Evolutionary conservation across 163 green algal genomes (phyloP).

Genomic region (Chlorella variabilis): DNA sequence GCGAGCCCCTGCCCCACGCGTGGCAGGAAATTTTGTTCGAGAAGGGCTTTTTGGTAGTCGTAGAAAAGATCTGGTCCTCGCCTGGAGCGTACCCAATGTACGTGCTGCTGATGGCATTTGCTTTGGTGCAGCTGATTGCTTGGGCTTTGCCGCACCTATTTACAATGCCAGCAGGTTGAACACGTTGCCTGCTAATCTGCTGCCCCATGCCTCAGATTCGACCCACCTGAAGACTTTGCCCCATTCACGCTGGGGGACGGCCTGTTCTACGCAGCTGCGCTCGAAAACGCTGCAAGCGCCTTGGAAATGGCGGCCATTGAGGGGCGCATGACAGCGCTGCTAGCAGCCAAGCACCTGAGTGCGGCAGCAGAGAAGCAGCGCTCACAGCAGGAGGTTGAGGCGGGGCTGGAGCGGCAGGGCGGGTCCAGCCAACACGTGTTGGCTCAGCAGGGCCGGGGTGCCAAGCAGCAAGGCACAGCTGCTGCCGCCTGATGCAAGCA

Average conservation of each 20-base stretch:
- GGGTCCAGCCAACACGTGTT: not conserved
- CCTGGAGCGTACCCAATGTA: not conserved
- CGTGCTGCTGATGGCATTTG: not conserved
- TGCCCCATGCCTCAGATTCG: constrained; percentile 45
- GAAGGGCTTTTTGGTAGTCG: constrained; percentile 20
- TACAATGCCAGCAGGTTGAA: too few species aligned
- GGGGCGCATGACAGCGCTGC: constrained; percentile 50
- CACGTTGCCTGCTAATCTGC: too few species aligned
- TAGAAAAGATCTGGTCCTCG: constrained; percentile 2
- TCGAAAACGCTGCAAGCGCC: constrained; percentile 73
- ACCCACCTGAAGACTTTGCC: constrained; percentile 70
- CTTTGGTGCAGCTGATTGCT: too few species aligned
- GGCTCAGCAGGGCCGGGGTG: not conserved
- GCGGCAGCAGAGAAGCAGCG: not conserved
- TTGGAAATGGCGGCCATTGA: constrained; percentile 77
- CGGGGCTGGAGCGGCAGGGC: not conserved
- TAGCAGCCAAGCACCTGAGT: constrained; percentile 22
- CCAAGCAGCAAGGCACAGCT: not conserved
- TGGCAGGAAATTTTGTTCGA: constrained; percentile 45
- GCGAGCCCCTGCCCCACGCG: constrained; percentile 13
- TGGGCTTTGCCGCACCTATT: too few species aligned
- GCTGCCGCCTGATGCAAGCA: too few species aligned
- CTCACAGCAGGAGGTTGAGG: not conserved
- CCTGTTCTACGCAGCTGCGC: constrained; percentile 72
- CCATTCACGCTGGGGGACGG: constrained; percentile 67